A percentile compares a stretch with the other conserved stretches of the same genome.
These are phyloP conservation scores for Aspergillus luchuensis DNA, from an alignment of 2,329 filamentous ascomycete species.

Conservation along the genomic window DNA sequence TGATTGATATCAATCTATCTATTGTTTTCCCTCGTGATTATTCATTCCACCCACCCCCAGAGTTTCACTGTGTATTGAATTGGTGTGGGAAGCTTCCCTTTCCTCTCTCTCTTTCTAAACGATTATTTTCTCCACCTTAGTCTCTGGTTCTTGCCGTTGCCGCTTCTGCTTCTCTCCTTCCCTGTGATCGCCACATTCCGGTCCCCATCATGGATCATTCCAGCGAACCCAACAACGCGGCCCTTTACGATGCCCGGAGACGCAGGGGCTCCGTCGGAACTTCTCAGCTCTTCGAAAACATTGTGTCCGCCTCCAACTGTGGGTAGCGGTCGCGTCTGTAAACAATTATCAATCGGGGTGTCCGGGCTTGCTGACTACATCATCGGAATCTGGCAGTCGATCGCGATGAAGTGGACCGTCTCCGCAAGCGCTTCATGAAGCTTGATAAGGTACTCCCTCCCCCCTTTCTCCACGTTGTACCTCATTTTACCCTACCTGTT, in stretches of 20 bases:
- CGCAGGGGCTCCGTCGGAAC: constrained; percentile 52
- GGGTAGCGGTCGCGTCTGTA: constrained; percentile 36
- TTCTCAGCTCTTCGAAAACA: constrained; percentile 81
- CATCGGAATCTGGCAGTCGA: constrained; percentile 66
- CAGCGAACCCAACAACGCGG: constrained; percentile 45
- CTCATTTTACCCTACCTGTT: not conserved
- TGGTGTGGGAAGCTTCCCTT: too few relatives aligned
- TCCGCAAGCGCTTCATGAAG: constrained; percentile 99
- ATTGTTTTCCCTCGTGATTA: not conserved
- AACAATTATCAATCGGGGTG: not conserved
- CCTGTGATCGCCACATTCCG: constrained; percentile 2
- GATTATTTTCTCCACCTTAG: too few relatives aligned
- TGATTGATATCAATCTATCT: not conserved
- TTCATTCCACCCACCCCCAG: too few relatives aligned
- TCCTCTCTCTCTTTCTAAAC: too few relatives aligned
- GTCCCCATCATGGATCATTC: constrained; percentile 33
- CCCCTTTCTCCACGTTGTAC: not conserved
- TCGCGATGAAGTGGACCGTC: constrained; percentile 91
- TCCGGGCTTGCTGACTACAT: constrained; percentile 1
- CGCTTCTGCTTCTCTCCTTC: constrained; percentile 1
- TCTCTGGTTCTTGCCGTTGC: too few relatives aligned
- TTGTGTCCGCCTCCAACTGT: constrained; percentile 97
- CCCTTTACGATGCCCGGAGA: constrained; percentile 47
- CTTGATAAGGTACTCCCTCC: constrained; percentile 78
- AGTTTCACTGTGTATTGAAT: too few relatives aligned